A percentile compares a stretch with the other conserved stretches of the same genome.
phyloP scores from a whole-genome alignment of 257 asterid species.

The Solanum ossicruentum region DNA sequence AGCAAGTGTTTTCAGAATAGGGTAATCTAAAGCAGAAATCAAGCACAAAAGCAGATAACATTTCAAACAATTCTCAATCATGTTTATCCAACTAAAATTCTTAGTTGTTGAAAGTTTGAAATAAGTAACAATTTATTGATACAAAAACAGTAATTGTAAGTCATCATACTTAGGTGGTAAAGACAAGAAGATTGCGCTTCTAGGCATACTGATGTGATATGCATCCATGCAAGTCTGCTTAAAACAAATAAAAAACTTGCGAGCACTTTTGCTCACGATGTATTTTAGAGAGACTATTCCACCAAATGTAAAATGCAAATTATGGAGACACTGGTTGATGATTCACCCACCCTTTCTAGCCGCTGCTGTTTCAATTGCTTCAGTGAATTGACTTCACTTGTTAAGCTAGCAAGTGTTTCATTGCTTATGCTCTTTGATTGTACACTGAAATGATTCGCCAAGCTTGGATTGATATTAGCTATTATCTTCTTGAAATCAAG shows the following conservation, averaged over 20 bases:
- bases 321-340: background rate
- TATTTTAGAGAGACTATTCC: background rate
- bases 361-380: conserved; percentile 54
- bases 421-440: conserved; percentile 60
- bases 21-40: background rate
- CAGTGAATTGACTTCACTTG: conserved; percentile 39
- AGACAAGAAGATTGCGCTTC: background rate
- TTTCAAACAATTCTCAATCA: background rate
- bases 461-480: conserved; percentile 52
- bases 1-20: background rate
- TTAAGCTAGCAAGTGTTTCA: conserved; percentile 56
- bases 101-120: background rate
- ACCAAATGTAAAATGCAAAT: background rate
- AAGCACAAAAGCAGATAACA: background rate
- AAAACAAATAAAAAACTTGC: background rate
- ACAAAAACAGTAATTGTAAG: background rate
- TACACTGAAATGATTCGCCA: conserved; percentile 25
- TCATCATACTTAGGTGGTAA: background rate
- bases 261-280: background rate
- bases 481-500: conserved; percentile 51
- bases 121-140: background rate
- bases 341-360: conserved; percentile 46
- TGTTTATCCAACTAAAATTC: background rate
- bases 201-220: background rate
- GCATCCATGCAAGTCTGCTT: background rate